Conservation (phyloP, 176 grass and related monocot genomes). For the Poa pratensis region DNA sequence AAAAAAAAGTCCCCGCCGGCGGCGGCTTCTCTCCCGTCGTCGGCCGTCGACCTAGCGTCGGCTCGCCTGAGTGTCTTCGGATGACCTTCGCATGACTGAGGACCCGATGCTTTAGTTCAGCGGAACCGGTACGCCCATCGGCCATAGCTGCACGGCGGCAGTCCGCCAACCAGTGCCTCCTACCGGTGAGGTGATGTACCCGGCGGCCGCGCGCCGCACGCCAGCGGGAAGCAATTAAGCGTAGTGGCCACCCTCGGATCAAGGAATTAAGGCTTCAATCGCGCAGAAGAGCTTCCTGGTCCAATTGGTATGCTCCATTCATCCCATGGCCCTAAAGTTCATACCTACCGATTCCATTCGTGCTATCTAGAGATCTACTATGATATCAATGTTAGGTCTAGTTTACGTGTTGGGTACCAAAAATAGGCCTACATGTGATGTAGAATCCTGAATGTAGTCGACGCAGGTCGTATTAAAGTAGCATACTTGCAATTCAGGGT, state of each 20-base stretch:
- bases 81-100: neutral
- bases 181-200: neutral
- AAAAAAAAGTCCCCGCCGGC: too few relatives aligned
- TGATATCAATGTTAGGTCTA: neutral
- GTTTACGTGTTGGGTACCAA: neutral
- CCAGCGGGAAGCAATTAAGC: neutral
- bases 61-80: neutral
- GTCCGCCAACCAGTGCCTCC: neutral
- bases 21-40: neutral
- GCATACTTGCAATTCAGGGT: neutral
- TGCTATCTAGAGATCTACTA: too few relatives aligned
- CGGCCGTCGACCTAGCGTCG: neutral
- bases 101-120: neutral
- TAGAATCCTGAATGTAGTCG: neutral
- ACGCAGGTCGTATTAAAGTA: neutral
- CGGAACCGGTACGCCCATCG: neutral
- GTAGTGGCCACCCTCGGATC: neutral
- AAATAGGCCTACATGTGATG: neutral
- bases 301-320: neutral
- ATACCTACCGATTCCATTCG: neutral
- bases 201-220: neutral
- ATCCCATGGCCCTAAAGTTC: neutral
- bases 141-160: neutral
- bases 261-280: neutral
- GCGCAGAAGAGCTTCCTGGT: neutral